Conservation (phyloP, 2,329 filamentous ascomycete genomes). For the Eutypa lata region DNA sequence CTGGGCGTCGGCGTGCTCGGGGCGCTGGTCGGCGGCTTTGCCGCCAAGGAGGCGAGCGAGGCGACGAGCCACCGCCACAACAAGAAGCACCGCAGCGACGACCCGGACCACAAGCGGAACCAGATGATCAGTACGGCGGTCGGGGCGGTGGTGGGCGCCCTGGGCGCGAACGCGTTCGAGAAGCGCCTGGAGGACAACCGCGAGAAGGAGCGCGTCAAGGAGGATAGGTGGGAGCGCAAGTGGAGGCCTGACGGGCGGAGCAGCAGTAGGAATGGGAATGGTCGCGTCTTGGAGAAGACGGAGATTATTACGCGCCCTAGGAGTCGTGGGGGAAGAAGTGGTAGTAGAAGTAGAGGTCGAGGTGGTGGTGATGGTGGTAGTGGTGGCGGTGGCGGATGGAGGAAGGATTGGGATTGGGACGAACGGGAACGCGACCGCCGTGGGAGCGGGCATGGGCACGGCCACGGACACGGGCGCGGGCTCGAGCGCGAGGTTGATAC, state of each 20-base stretch:
- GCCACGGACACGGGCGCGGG: constrained; percentile 9
- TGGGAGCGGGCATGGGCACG: constrained; percentile 3
- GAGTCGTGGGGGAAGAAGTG: constrained; percentile 5
- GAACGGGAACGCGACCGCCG: constrained; percentile 1
- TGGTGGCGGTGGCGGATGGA: constrained; percentile 5
- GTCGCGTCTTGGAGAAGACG: constrained; percentile 14
- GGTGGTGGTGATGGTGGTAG: no score
- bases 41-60: constrained; percentile 47
- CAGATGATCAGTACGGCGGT: constrained; percentile 47
- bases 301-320: constrained; percentile 21
- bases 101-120: constrained; percentile 29
- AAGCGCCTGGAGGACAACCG: constrained; percentile 27
- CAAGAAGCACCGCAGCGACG: constrained; percentile 19
- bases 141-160: constrained; percentile 52
- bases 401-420: constrained; percentile 17
- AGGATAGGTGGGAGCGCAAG: constrained; percentile 24
- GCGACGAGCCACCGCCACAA: constrained; percentile 31
- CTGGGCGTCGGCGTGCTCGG: constrained; percentile 51
- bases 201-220: constrained; percentile 20
- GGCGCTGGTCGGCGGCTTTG: constrained; percentile 52
- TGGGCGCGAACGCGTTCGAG: constrained; percentile 44
- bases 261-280: constrained; percentile 1
- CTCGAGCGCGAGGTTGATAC: constrained; percentile 27
- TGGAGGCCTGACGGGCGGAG: constrained; percentile 11
- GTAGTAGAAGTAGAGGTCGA: neutral